Base-by-base conservation (phyloP, 257 asterid species). In the Plantago ovata region DNA sequence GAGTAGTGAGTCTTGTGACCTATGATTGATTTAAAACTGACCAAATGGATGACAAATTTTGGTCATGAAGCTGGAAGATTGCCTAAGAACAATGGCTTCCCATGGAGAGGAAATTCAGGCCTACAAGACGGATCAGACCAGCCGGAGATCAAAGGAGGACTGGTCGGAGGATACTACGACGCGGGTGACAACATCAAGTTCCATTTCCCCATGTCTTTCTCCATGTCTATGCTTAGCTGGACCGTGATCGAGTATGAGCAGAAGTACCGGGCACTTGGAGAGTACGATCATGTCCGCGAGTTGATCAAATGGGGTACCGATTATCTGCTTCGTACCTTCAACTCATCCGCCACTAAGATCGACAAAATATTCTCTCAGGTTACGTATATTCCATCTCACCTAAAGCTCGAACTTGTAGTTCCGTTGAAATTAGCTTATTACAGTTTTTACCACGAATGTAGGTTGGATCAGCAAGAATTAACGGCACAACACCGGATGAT, bases 151-250 rank as follows among this genome's bases (percentile, higher is more conserved):
- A 81, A 81, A 70, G 90, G 84, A 16, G 98, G 98, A 8, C 54
- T 92, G 7, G 84, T 83, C 7, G 98, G 98, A 59, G 96, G 96
- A 10, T 92, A 87, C 38, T 92, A 92, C 14, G 98, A 92, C 15
- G 94, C 96, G 2, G 96, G 98, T 16, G 96, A 92, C 63, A 92
- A 85, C 45, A 63, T 61, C 2, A 87, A 92, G 67, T 92, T 79
- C 60, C 84, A 92, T 64, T 92, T 78, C 38, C 98, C 98, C 0
- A 85, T 87, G 94, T 70, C 98, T 18, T 87, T 85, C 62, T 96
- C 98, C 0, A 81, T 87, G 93, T 87, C 98, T 0, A 87, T 87
- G 95, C 57, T 92, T 24, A 92, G 96, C 42, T 91, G 96, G 98
- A 92, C 96, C 60, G 84, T 76, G 20, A 87, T 92, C 4, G 98